Conservation (phyloP, 2,329 filamentous ascomycete species). For the Monilinia polystroma region DNA sequence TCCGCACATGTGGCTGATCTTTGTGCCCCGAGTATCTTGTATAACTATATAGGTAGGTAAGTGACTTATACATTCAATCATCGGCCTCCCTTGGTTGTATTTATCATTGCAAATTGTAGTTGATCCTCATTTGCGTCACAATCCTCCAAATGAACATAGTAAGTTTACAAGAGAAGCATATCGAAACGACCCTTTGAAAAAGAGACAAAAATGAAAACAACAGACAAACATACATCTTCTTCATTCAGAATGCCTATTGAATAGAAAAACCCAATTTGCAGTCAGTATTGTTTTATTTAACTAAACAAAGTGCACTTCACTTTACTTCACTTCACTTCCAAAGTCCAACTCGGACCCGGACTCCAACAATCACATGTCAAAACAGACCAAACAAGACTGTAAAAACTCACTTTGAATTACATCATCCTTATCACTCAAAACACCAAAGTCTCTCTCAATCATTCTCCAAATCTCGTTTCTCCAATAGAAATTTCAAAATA, state of each 20-base stretch:
- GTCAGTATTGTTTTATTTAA: neutral
- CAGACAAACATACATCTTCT: slow-evolving; percentile 39
- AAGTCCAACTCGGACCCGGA: neutral
- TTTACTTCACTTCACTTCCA: too few relatives aligned
- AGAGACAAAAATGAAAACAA: neutral
- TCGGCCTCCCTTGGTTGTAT: neutral
- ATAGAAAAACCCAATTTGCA: neutral
- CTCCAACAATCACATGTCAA: slow-evolving; percentile 37
- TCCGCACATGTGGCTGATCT: slow-evolving; percentile 40
- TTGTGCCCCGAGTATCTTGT: slow-evolving; percentile 43
- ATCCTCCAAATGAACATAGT: neutral
- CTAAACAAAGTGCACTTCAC: neutral
- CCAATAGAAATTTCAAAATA: neutral
- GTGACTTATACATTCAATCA: slow-evolving; percentile 24
- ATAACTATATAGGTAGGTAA: slow-evolving; percentile 34
- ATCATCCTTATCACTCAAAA: slow-evolving; percentile 14
- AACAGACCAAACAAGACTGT: neutral
- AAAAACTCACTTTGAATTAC: slow-evolving; percentile 36
- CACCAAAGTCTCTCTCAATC: slow-evolving; percentile 11
- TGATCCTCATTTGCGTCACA: neutral
- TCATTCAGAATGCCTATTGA: slow-evolving; percentile 38
- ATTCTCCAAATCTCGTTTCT: neutral
- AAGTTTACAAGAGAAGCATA: neutral
- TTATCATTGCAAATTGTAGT: too few relatives aligned
- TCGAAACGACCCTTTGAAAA: neutral